Base-by-base conservation (phyloP, 2,329 filamentous ascomycete genomes). In the Didymella exigua region DNA sequence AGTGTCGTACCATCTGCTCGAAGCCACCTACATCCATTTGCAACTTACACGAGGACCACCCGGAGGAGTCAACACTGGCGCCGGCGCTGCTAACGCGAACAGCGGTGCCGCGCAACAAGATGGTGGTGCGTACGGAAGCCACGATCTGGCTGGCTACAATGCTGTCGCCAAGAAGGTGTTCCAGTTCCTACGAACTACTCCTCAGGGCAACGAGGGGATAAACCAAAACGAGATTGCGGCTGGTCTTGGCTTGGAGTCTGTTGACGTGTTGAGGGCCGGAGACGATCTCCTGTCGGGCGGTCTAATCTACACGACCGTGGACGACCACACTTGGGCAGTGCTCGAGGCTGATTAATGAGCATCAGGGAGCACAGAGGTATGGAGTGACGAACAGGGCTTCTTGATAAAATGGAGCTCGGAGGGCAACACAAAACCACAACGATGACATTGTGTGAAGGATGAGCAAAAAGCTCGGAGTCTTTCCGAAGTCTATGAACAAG, bases 281-380 rank as follows among this genome's bases (percentile, higher is more conserved):
- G 91, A 96, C 66, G 92, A 98, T 76, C 76, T 99, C 69, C 76
- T 91, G 37, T 81, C 81, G 2, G 77, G 85, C 50, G 91, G 92
- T 26, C 72, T 91, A 65, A 90, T 96, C 61, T 99, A 91, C 77
- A 91, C 91, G 24, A 99, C 96, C 9, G 84, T 96, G 52, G 92
- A 98, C 76, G 93, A 98, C 69, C 84, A 90, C 75, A 98, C 93
- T 0, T 98, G 90, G 88, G 91, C 91, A 37, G 80, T 96, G 60
- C 79, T 97, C 57, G 90, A 96, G 55, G 85, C 65, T 30, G 68
- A 73, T 54, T 74, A 63, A 50, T 31, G 19, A 16, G 13, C 21
- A 8, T 26, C 23, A 11, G 8, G 29, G 16, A n/a, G 14, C 24
- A n/a, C 18, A 51, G 16, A 27, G 33, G 16, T 19, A 9, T 21